Conservation (phyloP, 2,329 filamentous ascomycete genomes). For the Alternaria metachromatica region DNA sequence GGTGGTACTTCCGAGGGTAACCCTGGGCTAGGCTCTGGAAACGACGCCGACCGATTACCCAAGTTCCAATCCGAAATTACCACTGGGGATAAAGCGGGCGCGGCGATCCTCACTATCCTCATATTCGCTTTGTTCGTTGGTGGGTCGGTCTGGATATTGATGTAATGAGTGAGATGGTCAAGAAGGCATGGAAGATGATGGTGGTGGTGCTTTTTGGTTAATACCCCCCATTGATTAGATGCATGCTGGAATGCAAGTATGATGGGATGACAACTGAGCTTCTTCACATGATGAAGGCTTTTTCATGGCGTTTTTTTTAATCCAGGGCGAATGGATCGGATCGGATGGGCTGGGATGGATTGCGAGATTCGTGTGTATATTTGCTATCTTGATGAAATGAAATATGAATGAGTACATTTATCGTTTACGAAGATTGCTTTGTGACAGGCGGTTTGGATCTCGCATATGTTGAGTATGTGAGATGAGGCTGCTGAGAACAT, state of each 20-base stretch:
- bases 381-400: neutral
- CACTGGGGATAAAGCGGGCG: conserved; percentile 52
- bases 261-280: neutral
- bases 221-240: neutral
- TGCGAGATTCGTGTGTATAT: neutral
- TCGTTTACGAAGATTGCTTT: too few species aligned
- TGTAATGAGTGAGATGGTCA: neutral
- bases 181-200: neutral
- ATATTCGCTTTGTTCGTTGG: conserved; percentile 15
- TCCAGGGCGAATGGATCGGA: neutral
- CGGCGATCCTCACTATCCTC: conserved; percentile 51
- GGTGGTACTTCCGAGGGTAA: conserved; percentile 60
- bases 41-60: conserved; percentile 25
- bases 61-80: conserved; percentile 34
- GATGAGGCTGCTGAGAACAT: too few species aligned
- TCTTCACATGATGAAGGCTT: neutral
- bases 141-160: conserved; percentile 5
- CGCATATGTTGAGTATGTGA: too few species aligned
- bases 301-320: neutral
- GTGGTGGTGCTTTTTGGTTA: neutral
- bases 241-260: neutral
- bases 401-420: neutral
- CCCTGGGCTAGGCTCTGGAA: conserved; percentile 46
- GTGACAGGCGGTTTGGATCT: too few species aligned
- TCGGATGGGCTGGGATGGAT: neutral